A percentile compares a stretch with the other conserved stretches of the same genome.
Conservation (phyloP, 2,329 filamentous ascomycete species). For the Botrytis medusae region DNA sequence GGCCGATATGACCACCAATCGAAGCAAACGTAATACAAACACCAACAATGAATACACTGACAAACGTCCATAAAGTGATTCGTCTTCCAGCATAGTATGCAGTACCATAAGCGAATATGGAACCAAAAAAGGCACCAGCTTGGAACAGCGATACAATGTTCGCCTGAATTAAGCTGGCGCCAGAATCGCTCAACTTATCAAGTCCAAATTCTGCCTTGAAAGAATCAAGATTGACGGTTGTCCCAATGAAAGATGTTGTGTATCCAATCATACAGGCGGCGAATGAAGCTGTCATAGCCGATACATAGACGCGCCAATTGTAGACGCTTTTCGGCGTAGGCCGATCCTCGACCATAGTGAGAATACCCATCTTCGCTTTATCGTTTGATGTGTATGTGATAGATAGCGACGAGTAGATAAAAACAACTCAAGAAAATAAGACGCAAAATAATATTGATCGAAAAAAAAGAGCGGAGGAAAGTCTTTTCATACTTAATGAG, state of each 20-base stretch:
- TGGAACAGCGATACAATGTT: constrained; percentile 36
- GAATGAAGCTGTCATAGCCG: constrained; percentile 29
- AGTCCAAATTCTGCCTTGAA: constrained; percentile 31
- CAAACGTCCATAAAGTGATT: constrained; percentile 57
- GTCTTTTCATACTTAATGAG: constrained; percentile 8
- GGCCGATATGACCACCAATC: constrained; percentile 1
- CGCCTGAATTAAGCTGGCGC: constrained; percentile 29
- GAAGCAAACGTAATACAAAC: constrained; percentile 68
- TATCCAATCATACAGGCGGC: constrained; percentile 35
- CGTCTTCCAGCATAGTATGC: neutral
- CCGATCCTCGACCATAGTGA: constrained; percentile 31
- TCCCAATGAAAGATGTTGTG: constrained; percentile 33
- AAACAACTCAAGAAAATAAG: neutral
- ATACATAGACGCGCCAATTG: constrained; percentile 32
- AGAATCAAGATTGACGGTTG: constrained; percentile 32
- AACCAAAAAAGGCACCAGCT: constrained; percentile 27
- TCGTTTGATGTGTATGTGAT: neutral
- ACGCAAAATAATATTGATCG: neutral
- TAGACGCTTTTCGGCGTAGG: constrained; percentile 33
- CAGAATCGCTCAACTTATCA: constrained; percentile 25
- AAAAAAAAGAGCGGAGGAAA: neutral
- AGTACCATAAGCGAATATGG: constrained; percentile 1
- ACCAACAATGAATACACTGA: constrained; percentile 65
- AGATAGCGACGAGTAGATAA: neutral
- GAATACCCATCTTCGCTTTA: constrained; percentile 27